A percentile compares a stretch with the other conserved stretches of the same genome.
phyloP scores from a whole-genome alignment of 2,329 filamentous ascomycete species.

The Sarocladium brachiariae region DNA sequence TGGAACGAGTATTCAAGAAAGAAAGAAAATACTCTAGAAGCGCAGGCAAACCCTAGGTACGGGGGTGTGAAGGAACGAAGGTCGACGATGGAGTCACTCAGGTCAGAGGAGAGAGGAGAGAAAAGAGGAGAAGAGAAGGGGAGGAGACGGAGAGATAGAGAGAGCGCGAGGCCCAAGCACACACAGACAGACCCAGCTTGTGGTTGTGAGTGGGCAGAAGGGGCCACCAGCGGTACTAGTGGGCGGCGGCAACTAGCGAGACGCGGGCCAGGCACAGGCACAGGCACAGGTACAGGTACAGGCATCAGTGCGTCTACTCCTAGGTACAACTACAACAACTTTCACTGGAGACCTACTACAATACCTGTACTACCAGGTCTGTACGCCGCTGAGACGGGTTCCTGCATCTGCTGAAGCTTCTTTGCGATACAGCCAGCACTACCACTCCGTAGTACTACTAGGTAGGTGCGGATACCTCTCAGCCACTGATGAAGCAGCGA shows the following conservation, averaged over 20 bases:
- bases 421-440: too few relatives aligned
- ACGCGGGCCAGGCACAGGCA: not conserved
- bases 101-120: not conserved
- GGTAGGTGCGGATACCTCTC: too few relatives aligned
- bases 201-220: not conserved
- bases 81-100: constrained; percentile 10
- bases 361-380: too few relatives aligned
- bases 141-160: constrained; percentile 6
- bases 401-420: too few relatives aligned
- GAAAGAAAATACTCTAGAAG: constrained; percentile 20
- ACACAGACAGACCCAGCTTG: not conserved
- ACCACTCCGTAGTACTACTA: too few relatives aligned
- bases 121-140: constrained; percentile 9
- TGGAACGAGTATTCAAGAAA: constrained; percentile 23
- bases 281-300: not conserved
- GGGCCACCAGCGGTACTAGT: not conserved
- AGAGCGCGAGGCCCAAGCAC: not conserved
- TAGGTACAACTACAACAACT: too few relatives aligned
- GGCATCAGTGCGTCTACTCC: too few relatives aligned
- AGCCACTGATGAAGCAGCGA: not conserved
- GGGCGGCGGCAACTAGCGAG: not conserved
- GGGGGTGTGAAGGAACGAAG: constrained; percentile 11
- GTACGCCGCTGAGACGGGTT: too few relatives aligned
- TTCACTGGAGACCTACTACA: too few relatives aligned
- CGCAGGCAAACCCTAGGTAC: constrained; percentile 12